Evolutionary conservation across 352 stramenopile species (phyloP), one percentile per base, ranked within the genome.

Genomic region (Globisporangium okanoganense): DNA sequence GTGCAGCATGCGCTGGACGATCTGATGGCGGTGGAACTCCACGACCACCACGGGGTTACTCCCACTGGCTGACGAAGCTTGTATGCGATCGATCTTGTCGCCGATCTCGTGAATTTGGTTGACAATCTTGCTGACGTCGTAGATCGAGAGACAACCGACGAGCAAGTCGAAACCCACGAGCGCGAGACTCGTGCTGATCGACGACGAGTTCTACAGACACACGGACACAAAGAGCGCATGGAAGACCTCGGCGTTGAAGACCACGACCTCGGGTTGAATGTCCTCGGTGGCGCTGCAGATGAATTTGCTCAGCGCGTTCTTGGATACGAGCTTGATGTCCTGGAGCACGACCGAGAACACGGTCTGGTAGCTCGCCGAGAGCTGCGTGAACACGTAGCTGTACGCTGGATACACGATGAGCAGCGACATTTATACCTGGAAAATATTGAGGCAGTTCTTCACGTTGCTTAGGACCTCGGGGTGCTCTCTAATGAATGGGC

Each of bases 191-290:
- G 76, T 76, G 2, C 36, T 48, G 40, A 69, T 62, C 0, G 65
- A 78, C 22, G 70, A 60, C 9, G 67, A 53, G 3, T 58, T 73
- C 36, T 79, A 64, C 40, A 86, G 72, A 22, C 67, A 71, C 13
- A 72, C 68, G 0, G 72, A 64, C 1, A 84, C 72, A 20, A 73
- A 86, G 3, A 87, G 52, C 33, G 75, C 60, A 49, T 84, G 72
- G 48, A 81, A 87, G 44, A 87, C 61, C 27, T 87, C 72, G 5
- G 78, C 69, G 27, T 81, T 84, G 52, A 87, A 79, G 20, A 82
- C 71, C 4, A 87, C 66, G 0, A 64, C 61, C 53, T 84, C 75
- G 1, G 72, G 68, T 18, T 79, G 72, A 3, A 67, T 49, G 33
- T 80, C 71, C n/a, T 73, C 62, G 6, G 20, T n/a, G n/a, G n/a